phyloP scores from a whole-genome alignment of 306 rosid genomes.

The Luffa acutangula region DNA sequence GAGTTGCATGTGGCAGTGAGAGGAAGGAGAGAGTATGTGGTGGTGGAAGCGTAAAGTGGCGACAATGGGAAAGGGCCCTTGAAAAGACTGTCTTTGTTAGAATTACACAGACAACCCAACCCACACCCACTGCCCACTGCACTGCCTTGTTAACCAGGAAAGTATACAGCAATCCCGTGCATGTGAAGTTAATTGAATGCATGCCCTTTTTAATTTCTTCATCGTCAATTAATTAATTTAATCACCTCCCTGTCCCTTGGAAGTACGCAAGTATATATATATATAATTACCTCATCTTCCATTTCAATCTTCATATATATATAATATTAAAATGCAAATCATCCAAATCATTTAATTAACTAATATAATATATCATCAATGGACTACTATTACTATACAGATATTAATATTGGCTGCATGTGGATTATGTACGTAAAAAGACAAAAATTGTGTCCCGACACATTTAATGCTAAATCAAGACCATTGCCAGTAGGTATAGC shows the following conservation, averaged over 20 bases:
- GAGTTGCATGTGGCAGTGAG: not conserved
- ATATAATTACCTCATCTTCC: no score
- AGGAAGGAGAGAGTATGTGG: not conserved
- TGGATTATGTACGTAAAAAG: not conserved
- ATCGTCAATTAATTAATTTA: not conserved
- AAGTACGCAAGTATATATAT: no score
- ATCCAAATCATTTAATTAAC: no score
- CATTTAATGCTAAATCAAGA: not conserved
- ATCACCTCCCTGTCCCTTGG: no score
- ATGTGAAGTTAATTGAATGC: not conserved
- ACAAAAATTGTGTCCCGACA: constrained; percentile 1
- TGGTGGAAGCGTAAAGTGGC: not conserved
- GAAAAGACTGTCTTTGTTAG: not conserved
- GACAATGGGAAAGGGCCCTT: not conserved
- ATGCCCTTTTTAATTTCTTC: not conserved
- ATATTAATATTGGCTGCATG: not conserved
- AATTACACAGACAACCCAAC: not conserved
- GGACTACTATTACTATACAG: not conserved
- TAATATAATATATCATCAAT: no score
- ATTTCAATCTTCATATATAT: no score
- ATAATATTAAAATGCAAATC: no score
- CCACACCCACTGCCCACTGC: not conserved
- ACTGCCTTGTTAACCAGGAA: not conserved
- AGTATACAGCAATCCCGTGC: not conserved
- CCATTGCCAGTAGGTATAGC: not conserved